Evolutionary conservation across 163 green algal species (phyloP).

Genomic region (Coccomyxa subellipsoidea): DNA sequence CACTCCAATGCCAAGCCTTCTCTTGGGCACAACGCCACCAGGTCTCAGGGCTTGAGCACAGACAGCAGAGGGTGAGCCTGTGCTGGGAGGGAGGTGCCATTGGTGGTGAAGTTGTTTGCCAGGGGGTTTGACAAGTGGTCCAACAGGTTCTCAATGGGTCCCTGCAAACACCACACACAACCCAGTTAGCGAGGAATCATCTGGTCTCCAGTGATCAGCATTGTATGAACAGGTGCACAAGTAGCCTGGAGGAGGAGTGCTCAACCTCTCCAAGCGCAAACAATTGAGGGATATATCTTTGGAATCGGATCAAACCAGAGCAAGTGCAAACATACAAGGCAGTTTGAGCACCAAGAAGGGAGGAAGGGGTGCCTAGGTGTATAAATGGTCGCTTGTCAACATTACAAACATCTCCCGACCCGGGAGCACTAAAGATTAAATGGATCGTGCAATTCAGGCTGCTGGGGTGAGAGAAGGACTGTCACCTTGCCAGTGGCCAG

Average conservation of each 20-base stretch:
- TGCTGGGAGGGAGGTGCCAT: slow-evolving; percentile 20
- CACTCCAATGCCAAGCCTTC: neutral
- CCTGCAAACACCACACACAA: slow-evolving; percentile 19
- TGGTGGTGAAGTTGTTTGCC: slow-evolving; percentile 43
- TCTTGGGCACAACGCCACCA: neutral
- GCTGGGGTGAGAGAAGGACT: neutral
- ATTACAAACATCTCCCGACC: neutral
- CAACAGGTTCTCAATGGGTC: slow-evolving; percentile 48
- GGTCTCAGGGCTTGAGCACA: neutral
- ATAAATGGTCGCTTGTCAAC: too few relatives aligned
- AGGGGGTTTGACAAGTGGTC: slow-evolving; percentile 45
- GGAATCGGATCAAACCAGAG: too few relatives aligned
- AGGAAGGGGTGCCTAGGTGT: too few relatives aligned
- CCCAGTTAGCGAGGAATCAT: neutral
- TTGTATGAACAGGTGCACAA: too few relatives aligned
- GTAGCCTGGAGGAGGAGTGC: too few relatives aligned
- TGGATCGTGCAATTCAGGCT: neutral
- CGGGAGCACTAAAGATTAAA: neutral
- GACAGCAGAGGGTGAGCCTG: slow-evolving; percentile 2
- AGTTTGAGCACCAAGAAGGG: too few relatives aligned
- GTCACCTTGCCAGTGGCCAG: slow-evolving; percentile 35
- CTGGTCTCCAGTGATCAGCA: too few relatives aligned
- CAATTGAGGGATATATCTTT: too few relatives aligned
- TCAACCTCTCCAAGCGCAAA: too few relatives aligned
- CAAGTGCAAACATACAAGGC: too few relatives aligned